Base-by-base conservation (phyloP, 2,329 filamentous ascomycete species). In the Colletotrichum sublineola region DNA sequence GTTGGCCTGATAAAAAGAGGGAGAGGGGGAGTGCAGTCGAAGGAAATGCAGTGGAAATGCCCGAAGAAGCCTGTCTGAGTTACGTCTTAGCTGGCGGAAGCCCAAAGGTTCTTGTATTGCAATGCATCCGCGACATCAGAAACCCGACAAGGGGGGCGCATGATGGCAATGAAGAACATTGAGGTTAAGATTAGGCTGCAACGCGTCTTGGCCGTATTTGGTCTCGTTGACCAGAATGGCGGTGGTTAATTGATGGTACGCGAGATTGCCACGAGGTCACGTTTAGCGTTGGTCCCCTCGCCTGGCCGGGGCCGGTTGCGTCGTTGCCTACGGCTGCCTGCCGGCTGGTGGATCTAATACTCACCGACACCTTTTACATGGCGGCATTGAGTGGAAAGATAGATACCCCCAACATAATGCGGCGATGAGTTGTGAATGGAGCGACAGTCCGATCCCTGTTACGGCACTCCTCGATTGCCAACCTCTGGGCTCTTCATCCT, bases 261-360 rank as follows among this genome's bases (percentile, higher is more conserved):
- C 63, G 63, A 66, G 42, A 31, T 5, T n/a, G 12, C 11, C 63
- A 36, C 63, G 63, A 33, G 12, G 29, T 66, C 63, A 66, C 63
- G 63, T 58, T 65, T 12, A 14, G 44, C 8, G 42, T 6, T 11
- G 33, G 20, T 9, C n/a, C 46, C 24, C 24, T 3, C 33, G 9
- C 24, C n/a, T 52, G 12, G 31, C 42, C 29, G 31, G 44, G 20
- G 4, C 11, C 14, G 20, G 31, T 3, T 18, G 44, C 31, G 42
- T 12, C 15, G 60, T 38, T 62, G 60, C 60, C 60, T 62, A 31
- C 60, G 38, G 60, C 33, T 63, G 60, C 44, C 60, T 52, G 29
- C 44, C 15, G 48, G 29, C 20, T 11, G 29, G 46, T 44, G 42
- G 40, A 42, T 42, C 40, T 42, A 42, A 15, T 18, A 5, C 40